These are phyloP conservation scores for Hyphopichia burtonii DNA, from an alignment of 1,139 yeast genomes.

Conservation along the genomic window DNA sequence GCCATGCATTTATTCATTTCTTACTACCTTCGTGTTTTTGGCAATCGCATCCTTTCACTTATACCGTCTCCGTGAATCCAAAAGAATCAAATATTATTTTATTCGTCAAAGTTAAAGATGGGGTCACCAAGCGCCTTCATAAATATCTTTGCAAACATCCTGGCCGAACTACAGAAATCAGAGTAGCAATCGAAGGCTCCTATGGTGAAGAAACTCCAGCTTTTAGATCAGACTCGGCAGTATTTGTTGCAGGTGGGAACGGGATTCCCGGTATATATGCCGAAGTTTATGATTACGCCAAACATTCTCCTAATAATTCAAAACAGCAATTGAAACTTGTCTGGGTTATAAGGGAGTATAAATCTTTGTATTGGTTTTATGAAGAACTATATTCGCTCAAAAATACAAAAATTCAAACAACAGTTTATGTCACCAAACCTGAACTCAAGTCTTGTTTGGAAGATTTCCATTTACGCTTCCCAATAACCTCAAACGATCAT, in stretches of 20 bases:
- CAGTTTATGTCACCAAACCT: slow-evolving; percentile 48
- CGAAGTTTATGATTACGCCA: slow-evolving; percentile 30
- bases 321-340: slow-evolving; percentile 34
- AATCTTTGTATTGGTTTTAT: slow-evolving; percentile 48
- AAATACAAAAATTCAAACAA: slow-evolving; percentile 28
- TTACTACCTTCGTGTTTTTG: slow-evolving; percentile 54
- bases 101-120: slow-evolving; percentile 40
- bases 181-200: slow-evolving; percentile 47
- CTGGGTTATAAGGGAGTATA: slow-evolving; percentile 53
- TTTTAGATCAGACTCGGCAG: slow-evolving; percentile 31
- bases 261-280: slow-evolving; percentile 50
- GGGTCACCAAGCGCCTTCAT: slow-evolving; percentile 34
- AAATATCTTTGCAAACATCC: slow-evolving; percentile 25
- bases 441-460: slow-evolving; percentile 13
- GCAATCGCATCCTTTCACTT: slow-evolving; percentile 75
- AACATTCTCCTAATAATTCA: slow-evolving; percentile 8
- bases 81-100: slow-evolving; percentile 25
- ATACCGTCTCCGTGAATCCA: slow-evolving; percentile 19
- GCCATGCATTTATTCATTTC: slow-evolving; percentile 60
- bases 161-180: slow-evolving; percentile 20
- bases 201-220: slow-evolving; percentile 42
- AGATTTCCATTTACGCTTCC: slow-evolving; percentile 15
- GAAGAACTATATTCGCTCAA: slow-evolving; percentile 43
- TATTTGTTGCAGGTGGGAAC: slow-evolving; percentile 47
- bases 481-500: neutral